These are phyloP conservation scores for Neofusicoccum ribis DNA, from an alignment of 2,329 filamentous ascomycete genomes.

Conservation along the genomic window DNA sequence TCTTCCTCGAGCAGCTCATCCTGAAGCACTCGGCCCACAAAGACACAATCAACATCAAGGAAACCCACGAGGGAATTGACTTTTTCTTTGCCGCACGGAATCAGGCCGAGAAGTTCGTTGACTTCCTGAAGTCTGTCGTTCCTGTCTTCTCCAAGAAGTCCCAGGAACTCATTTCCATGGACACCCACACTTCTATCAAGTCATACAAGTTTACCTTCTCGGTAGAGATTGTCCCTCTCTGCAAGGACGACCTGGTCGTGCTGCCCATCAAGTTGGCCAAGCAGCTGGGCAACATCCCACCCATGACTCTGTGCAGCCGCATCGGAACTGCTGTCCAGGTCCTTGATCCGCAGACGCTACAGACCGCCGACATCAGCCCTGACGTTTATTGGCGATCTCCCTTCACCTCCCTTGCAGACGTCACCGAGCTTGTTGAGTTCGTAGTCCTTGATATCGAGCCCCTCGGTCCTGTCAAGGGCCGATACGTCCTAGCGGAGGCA, in stretches of 20 bases:
- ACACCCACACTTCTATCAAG: constrained; percentile 85
- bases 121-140: constrained; percentile 81
- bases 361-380: constrained; percentile 81
- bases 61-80: constrained; percentile 92
- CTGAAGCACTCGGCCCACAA: constrained; percentile 89
- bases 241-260: constrained; percentile 96
- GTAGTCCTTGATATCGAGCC: constrained; percentile 93
- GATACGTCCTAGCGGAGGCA: constrained; percentile 80
- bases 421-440: constrained; percentile 85
- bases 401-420: constrained; percentile 80
- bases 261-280: constrained; percentile 88
- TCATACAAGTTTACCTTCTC: constrained; percentile 96
- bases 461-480: constrained; percentile 71
- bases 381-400: constrained; percentile 88
- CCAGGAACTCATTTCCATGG: constrained; percentile 91
- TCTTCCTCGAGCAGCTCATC: constrained; percentile 89
- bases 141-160: constrained; percentile 79
- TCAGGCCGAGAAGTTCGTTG: constrained; percentile 87
- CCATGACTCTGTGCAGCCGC: constrained; percentile 80
- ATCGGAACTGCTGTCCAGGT: constrained; percentile 89
- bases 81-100: constrained; percentile 92
- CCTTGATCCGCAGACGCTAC: constrained; percentile 85
- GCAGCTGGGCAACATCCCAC: constrained; percentile 82
- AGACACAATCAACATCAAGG: constrained; percentile 97
- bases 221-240: constrained; percentile 86